Percentiles rank a stretch among this genome's conserved stretches.
phyloP scores from a whole-genome alignment of 116 monocot species.

The Posidonia oceanica region DNA sequence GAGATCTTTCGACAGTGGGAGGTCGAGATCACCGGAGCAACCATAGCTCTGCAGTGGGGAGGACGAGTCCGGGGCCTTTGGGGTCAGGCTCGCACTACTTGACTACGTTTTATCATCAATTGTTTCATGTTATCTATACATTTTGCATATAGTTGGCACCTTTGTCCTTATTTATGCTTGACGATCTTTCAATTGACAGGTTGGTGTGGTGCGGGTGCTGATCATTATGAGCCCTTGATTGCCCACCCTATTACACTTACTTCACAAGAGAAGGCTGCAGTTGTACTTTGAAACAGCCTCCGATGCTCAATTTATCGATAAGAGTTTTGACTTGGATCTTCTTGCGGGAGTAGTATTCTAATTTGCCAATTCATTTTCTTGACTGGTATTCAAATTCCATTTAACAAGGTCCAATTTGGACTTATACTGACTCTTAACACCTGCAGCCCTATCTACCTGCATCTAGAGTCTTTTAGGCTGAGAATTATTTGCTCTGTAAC shows the following conservation, averaged over 20 bases:
- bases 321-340: neutral
- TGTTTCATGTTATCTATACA: too few relatives aligned
- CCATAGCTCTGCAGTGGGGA: too few relatives aligned
- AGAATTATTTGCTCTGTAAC: neutral
- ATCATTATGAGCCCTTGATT: constrained; percentile 86
- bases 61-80: too few relatives aligned
- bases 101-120: too few relatives aligned
- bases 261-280: constrained; percentile 67
- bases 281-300: constrained; percentile 38
- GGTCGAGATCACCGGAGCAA: too few relatives aligned
- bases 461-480: neutral
- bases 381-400: neutral
- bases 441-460: constrained; percentile 1
- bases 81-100: too few relatives aligned
- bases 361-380: neutral
- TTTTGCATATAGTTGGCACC: neutral
- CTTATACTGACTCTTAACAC: neutral
- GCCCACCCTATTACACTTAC: constrained; percentile 35
- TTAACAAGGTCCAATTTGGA: constrained; percentile 5
- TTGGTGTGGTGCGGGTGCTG: constrained; percentile 95
- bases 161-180: neutral
- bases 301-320: neutral
- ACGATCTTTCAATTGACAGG: constrained; percentile 23
- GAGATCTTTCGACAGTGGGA: too few relatives aligned
- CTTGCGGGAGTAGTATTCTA: neutral